A percentile compares a stretch with the other conserved stretches of the same genome.
phyloP scores from a whole-genome alignment of 83 land plant genomes.

The Picea abies region DNA sequence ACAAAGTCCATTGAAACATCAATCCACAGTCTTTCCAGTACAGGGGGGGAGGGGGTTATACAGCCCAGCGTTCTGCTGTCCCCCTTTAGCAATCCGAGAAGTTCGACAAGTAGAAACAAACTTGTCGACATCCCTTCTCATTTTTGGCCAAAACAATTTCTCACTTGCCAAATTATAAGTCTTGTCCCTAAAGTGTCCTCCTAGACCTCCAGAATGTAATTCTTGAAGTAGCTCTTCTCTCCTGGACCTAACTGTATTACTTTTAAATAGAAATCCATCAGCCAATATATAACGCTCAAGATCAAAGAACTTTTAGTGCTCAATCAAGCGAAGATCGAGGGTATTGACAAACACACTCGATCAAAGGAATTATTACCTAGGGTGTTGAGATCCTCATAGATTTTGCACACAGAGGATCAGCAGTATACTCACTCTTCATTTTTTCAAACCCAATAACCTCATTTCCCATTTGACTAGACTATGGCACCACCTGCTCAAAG shows the following conservation, averaged over 20 bases:
- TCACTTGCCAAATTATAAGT: not conserved
- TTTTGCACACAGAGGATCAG: not conserved
- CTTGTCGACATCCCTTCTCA: not conserved
- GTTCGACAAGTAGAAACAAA: not conserved
- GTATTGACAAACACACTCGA: not conserved
- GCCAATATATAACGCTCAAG: not conserved
- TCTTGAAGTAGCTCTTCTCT: not conserved
- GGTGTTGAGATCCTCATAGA: not conserved
- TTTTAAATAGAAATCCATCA: not conserved
- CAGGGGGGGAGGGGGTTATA: not conserved
- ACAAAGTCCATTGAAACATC: too few relatives aligned
- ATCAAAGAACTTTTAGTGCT: not conserved
- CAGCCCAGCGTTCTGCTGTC: not conserved
- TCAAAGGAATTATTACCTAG: not conserved
- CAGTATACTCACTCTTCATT: not conserved
- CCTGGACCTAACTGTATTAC: not conserved
- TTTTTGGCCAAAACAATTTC: not conserved
- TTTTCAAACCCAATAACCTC: not conserved
- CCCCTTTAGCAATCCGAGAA: not conserved
- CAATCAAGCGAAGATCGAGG: not conserved
- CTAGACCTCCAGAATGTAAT: not conserved
- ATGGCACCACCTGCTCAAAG: not conserved
- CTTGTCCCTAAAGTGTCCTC: slow-evolving; percentile 1
- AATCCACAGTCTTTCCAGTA: not conserved
- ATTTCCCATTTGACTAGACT: not conserved